Percentiles rank a stretch among this genome's conserved stretches.
These are phyloP conservation scores for Agapanthus africanus DNA, from an alignment of 106 monocot species.

Conservation along the genomic window DNA sequence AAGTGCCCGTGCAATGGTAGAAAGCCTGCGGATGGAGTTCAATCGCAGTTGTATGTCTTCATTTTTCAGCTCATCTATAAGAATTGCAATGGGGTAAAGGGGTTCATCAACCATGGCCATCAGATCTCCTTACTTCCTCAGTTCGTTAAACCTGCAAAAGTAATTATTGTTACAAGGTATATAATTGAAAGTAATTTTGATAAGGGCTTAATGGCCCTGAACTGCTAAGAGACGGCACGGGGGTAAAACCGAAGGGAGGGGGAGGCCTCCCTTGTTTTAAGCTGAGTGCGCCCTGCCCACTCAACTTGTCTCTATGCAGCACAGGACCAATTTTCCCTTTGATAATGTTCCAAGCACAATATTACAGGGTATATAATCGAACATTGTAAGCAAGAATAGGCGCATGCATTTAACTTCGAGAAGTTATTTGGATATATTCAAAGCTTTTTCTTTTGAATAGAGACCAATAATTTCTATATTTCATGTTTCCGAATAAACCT, in stretches of 20 bases:
- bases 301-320: too few relatives aligned
- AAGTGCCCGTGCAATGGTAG: slow-evolving; percentile 89
- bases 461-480: background rate
- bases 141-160: slow-evolving; percentile 22
- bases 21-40: slow-evolving; percentile 83
- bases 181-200: too few relatives aligned
- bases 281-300: too few relatives aligned
- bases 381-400: background rate
- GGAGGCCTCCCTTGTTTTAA: too few relatives aligned
- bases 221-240: too few relatives aligned
- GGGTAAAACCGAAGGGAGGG: too few relatives aligned
- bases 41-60: slow-evolving; percentile 88
- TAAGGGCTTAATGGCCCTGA: too few relatives aligned
- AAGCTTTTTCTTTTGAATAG: background rate
- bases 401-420: background rate
- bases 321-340: too few relatives aligned
- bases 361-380: background rate
- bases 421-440: background rate
- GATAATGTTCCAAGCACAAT: background rate
- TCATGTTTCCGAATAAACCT: background rate
- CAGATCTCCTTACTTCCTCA: slow-evolving; percentile 11
- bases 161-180: too few relatives aligned
- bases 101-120: slow-evolving; percentile 93
- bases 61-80: slow-evolving; percentile 93
- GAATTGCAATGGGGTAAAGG: slow-evolving; percentile 83